Base-by-base conservation (phyloP, 331 rosid genomes). In the Quercus phellos region DNA sequence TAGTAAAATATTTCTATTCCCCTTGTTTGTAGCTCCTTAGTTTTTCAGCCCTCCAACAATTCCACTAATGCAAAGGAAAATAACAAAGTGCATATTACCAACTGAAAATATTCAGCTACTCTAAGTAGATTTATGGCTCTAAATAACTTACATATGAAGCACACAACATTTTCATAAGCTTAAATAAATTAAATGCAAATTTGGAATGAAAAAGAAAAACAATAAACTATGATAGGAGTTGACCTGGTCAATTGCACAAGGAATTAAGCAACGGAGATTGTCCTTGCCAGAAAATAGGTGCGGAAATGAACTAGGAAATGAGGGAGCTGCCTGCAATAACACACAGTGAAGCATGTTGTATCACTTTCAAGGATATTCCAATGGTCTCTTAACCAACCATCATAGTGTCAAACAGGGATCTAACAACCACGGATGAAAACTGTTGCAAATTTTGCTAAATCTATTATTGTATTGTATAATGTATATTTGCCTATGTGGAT, bases 161-260 rank as follows among this genome's bases (percentile, higher is more conserved):
- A 61, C 68, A 64, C 32, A 27, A 73, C 54, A 42, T 72, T 29
- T 26, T 56, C 74, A 13, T 56, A 29, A 13, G 9, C 9, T 32
- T 27, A 35, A 68, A 26, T 59, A 63, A 17, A 71, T 63, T 42
- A 75, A 73, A 58, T 4, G 22, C 34, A 70, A 78, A 66, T 66
- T 69, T 46, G 67, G 51, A 51, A 18, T 24, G 26, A 26, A 72
- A 71, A 46, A 34, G 17, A 22, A 58, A 19, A 66, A 66, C 6
- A 34, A 66, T 34, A 66, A 34, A 18, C 51, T n/a, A 66, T 32
- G 71, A 34, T 21, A 66, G 51, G 19, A 66, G 51, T 66, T 6
- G 35, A 95, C 99, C 98, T 95, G 99, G 84, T 95, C 98, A 72
- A 94, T 91, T 12, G 99, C 98, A 69, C 99, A 94, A 77, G 98